Conservation (phyloP, 352 stramenopile genomes). For the Phytophthora constricta region DNA sequence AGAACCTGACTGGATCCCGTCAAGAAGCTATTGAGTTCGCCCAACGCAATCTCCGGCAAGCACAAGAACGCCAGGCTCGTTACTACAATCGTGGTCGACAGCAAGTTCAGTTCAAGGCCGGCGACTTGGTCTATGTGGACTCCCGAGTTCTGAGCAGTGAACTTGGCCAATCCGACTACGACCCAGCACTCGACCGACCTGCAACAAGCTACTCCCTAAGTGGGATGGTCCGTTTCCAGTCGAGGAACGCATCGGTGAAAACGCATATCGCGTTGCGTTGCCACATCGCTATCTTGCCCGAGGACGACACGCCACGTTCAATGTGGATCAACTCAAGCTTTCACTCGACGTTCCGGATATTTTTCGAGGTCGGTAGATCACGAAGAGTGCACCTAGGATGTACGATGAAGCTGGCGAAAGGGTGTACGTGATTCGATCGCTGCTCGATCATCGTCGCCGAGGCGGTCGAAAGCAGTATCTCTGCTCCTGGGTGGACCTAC, state of each 20-base stretch:
- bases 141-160: slow-evolving; percentile 2
- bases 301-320: slow-evolving; percentile 3
- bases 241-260: no score
- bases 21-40: slow-evolving; percentile 6
- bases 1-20: slow-evolving; percentile 2
- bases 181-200: not conserved
- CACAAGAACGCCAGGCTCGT: slow-evolving; percentile 2
- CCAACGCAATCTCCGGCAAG: not conserved
- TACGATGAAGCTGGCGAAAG: slow-evolving; percentile 1
- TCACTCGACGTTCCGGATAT: not conserved
- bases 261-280: no score
- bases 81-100: slow-evolving; percentile 6
- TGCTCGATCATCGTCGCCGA: not conserved
- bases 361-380: no score
- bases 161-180: slow-evolving; percentile 1
- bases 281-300: slow-evolving; percentile 3
- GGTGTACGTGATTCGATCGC: not conserved
- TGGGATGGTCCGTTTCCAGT: no score
- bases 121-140: slow-evolving; percentile 8
- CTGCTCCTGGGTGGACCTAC: slow-evolving; percentile 7
- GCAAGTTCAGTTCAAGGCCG: slow-evolving; percentile 3
- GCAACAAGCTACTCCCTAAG: slow-evolving; percentile 11
- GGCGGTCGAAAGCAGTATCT: slow-evolving; percentile 1
- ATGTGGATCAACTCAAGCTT: slow-evolving; percentile 7
- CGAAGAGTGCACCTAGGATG: slow-evolving; percentile 3